A percentile compares a stretch with the other conserved stretches of the same genome.
These are phyloP conservation scores for Sophora flavescens DNA, from an alignment of 306 rosid genomes.

Conservation along the genomic window DNA sequence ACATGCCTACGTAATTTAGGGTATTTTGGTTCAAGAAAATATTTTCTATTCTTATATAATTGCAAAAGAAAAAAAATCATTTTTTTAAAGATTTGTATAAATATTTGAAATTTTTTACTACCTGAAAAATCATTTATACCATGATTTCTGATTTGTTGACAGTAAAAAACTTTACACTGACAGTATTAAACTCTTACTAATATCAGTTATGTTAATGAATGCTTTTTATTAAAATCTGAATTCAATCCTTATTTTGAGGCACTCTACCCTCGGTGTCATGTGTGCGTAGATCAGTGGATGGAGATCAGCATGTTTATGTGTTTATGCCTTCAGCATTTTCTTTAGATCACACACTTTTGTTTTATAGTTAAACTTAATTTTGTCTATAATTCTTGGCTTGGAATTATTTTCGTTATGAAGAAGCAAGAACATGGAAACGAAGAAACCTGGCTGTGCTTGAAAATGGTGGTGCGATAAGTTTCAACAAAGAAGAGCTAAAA, in stretches of 20 bases:
- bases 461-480: background rate
- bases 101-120: too few relatives aligned
- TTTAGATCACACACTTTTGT: background rate
- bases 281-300: background rate
- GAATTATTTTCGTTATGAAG: conserved; percentile 4
- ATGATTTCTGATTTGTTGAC: too few relatives aligned
- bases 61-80: too few relatives aligned
- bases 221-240: too few relatives aligned
- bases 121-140: too few relatives aligned
- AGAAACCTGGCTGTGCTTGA: background rate
- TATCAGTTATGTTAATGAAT: too few relatives aligned
- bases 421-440: background rate
- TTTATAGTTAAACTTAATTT: background rate
- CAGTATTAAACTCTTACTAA: too few relatives aligned
- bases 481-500: conserved; percentile 44
- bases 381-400: conserved; percentile 9
- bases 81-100: too few relatives aligned
- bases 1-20: too few relatives aligned
- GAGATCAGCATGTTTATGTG: background rate
- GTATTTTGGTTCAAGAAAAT: too few relatives aligned
- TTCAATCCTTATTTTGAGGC: background rate
- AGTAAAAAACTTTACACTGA: too few relatives aligned
- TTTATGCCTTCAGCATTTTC: background rate
- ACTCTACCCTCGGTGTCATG: background rate
- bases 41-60: too few relatives aligned